A percentile compares a stretch with the other conserved stretches of the same genome.
phyloP scores from a whole-genome alignment of 306 rosid species.

The Vachellia pachyceras region DNA sequence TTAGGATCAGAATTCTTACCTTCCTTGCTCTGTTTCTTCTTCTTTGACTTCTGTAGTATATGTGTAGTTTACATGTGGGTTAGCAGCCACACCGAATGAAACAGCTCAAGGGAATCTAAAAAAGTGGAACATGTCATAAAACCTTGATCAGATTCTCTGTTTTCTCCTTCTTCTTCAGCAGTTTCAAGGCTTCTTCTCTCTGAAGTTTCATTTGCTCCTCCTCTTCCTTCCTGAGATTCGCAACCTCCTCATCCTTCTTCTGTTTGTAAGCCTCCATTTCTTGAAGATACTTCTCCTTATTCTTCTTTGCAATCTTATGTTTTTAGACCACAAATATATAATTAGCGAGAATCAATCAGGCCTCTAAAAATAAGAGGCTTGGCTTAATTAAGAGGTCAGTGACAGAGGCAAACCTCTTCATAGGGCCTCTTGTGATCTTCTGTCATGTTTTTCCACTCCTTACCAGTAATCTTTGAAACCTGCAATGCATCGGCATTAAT shows the following conservation, averaged over 20 bases:
- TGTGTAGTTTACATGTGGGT: background rate
- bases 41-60: slow-evolving; percentile 64
- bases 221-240: slow-evolving; percentile 66
- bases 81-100: slow-evolving; percentile 2
- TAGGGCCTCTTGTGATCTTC: slow-evolving; percentile 71
- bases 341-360: slow-evolving; percentile 1
- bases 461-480: slow-evolving; percentile 75
- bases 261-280: slow-evolving; percentile 84
- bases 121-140: background rate
- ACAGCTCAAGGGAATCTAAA: background rate
- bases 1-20: slow-evolving; percentile 74
- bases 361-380: background rate
- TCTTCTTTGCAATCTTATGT: slow-evolving; percentile 73
- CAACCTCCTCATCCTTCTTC: slow-evolving; percentile 78
- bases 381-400: background rate
- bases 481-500: slow-evolving; percentile 23
- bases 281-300: slow-evolving; percentile 67
- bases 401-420: slow-evolving; percentile 62
- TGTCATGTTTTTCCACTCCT: slow-evolving; percentile 91
- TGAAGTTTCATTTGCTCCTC: slow-evolving; percentile 83
- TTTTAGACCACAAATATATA: background rate
- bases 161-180: slow-evolving; percentile 93
- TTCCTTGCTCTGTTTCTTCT: slow-evolving; percentile 72
- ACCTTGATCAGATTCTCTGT: slow-evolving; percentile 84
- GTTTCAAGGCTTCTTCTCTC: slow-evolving; percentile 80